These are phyloP conservation scores for Phyllosticta paracitricarpa DNA, from an alignment of 2,329 filamentous ascomycete species.

Conservation along the genomic window DNA sequence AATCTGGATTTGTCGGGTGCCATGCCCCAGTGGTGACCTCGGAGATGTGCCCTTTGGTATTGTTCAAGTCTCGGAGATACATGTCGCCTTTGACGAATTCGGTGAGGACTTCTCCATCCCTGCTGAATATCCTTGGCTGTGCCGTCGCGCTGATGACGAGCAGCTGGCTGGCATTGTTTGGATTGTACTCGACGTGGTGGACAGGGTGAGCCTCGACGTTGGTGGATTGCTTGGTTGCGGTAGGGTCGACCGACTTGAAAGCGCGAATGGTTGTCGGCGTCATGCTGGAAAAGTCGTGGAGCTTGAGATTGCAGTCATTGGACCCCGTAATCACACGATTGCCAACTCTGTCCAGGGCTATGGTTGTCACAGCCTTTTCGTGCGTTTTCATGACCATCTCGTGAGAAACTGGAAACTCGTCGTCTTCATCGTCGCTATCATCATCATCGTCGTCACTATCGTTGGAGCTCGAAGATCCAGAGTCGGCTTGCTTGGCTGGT, in stretches of 20 bases:
- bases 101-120: conserved; percentile 75
- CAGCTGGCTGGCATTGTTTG: conserved; percentile 66
- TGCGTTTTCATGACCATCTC: conserved; percentile 90
- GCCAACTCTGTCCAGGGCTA: conserved; percentile 76
- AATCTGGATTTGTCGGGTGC: conserved; percentile 76
- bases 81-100: conserved; percentile 97
- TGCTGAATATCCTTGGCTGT: conserved; percentile 78
- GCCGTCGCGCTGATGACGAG: conserved; percentile 82
- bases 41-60: conserved; percentile 93
- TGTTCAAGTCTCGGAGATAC: conserved; percentile 94
- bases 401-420: conserved; percentile 87
- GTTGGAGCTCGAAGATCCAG: conserved; percentile 26
- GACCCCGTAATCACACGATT: conserved; percentile 82
- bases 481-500: conserved; percentile 15
- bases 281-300: conserved; percentile 94
- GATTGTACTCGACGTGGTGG: conserved; percentile 79
- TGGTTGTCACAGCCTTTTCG: conserved; percentile 72
- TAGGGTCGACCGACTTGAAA: conserved; percentile 87
- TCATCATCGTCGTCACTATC: conserved; percentile 48
- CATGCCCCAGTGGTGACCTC: conserved; percentile 84
- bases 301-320: conserved; percentile 79
- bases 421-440: conserved; percentile 60
- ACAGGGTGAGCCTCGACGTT: conserved; percentile 78
- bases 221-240: conserved; percentile 59
- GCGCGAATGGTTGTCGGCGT: conserved; percentile 88